Evolutionary conservation across 768 basidiomycete species (phyloP).

Genomic region (Lactarius sp.): DNA sequence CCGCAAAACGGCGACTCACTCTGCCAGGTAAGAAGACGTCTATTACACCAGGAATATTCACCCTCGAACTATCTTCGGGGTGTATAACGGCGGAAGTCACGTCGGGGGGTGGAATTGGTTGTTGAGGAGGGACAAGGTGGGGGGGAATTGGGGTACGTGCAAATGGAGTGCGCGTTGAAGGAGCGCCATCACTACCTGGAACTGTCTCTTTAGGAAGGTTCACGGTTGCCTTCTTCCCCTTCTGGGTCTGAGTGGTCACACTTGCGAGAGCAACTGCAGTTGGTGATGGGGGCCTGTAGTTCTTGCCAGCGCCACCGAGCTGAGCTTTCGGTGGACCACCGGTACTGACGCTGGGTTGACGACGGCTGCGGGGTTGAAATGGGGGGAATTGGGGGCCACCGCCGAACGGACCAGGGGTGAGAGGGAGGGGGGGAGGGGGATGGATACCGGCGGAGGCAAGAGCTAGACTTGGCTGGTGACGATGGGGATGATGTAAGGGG

Average conservation of each 20-base stretch:
- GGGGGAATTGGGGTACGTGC: conserved; percentile 53
- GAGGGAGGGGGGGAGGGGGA: conserved; percentile 49
- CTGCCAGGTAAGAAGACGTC: conserved; percentile 83
- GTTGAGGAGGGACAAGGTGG: conserved; percentile 34
- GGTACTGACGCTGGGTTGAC: conserved; percentile 61
- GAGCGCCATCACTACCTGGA: conserved; percentile 35
- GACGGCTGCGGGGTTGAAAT: conserved; percentile 50
- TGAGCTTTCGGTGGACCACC: conserved; percentile 88
- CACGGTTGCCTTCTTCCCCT: conserved; percentile 63
- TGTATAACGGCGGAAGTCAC: conserved; percentile 47
- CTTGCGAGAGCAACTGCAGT: conserved; percentile 29
- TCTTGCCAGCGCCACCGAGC: conserved; percentile 73
- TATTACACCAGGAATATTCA: conserved; percentile 55
- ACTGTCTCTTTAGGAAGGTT: conserved; percentile 70
- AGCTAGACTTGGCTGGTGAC: conserved; percentile 55
- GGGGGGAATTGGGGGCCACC: conserved; percentile 36
- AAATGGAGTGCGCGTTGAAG: conserved; percentile 47
- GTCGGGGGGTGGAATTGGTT: conserved; percentile 32
- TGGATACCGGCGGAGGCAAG: conserved; percentile 59
- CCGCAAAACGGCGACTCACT: conserved; percentile 38
- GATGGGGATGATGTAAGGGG: conserved; percentile 44
- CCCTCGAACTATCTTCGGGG: conserved; percentile 61
- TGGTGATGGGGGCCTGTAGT: conserved; percentile 63
- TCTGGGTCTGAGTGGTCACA: conserved; percentile 29
- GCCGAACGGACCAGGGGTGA: conserved; percentile 50